Evolutionary conservation across 2,329 filamentous ascomycete genomes (phyloP).

Genomic region (Xylaria arbuscula): DNA sequence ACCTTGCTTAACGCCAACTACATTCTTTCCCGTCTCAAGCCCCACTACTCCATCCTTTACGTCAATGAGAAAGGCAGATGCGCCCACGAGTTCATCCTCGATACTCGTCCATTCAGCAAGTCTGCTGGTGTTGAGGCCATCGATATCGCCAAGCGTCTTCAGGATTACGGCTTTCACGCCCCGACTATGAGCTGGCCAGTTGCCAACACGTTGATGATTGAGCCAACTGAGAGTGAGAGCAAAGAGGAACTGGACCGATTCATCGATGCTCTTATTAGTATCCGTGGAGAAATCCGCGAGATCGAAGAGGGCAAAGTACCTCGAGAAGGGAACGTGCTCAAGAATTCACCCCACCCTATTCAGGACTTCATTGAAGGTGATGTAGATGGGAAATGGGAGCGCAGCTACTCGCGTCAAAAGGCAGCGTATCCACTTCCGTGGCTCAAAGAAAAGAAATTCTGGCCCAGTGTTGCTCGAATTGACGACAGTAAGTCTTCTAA

Average conservation of each 20-base stretch:
- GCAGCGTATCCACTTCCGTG: conserved; percentile 88
- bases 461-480: conserved; percentile 86
- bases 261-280: conserved; percentile 87
- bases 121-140: conserved; percentile 87
- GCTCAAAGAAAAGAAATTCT: conserved; percentile 96
- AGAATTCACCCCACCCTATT: conserved; percentile 88
- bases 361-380: conserved; percentile 77
- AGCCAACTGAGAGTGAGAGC: conserved; percentile 93
- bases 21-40: conserved; percentile 85
- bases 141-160: conserved; percentile 94
- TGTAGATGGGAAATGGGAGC: conserved; percentile 74
- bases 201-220: conserved; percentile 95
- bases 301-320: conserved; percentile 84
- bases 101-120: conserved; percentile 85
- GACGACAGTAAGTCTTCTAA: conserved; percentile 79
- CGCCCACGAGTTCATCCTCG: conserved; percentile 97
- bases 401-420: conserved; percentile 82
- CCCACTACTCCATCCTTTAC: conserved; percentile 92
- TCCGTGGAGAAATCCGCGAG: conserved; percentile 84
- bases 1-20: conserved; percentile 98
- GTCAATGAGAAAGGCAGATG: conserved; percentile 89
- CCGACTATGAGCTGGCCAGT: conserved; percentile 98
- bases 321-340: conserved; percentile 82
- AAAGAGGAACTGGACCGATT: conserved; percentile 94
- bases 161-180: conserved; percentile 97